Percentiles rank a stretch among this genome's conserved stretches.
Evolutionary conservation across 1,284 basidiomycete species (phyloP).

Genomic region (Paramarasmius palmivorus): DNA sequence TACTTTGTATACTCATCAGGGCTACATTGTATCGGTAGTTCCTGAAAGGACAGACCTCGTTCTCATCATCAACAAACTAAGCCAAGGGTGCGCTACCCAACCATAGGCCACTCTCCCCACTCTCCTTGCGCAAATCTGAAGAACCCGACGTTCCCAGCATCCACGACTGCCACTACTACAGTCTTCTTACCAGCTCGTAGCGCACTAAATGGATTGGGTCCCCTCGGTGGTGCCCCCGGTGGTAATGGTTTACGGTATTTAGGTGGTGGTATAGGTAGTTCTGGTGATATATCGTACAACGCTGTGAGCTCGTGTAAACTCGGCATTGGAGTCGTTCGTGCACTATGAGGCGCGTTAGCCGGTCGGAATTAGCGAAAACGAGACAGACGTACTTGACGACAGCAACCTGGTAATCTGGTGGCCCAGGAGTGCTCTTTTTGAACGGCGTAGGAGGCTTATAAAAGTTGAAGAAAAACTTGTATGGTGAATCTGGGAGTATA

Average conservation of each 20-base stretch:
- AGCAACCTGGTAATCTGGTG: conserved; percentile 87
- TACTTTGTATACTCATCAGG: no score
- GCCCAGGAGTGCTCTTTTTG: conserved; percentile 76
- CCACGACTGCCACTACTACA: conserved; percentile 87
- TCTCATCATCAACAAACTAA: no score
- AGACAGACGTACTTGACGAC: conserved; percentile 72
- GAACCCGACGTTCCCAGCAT: conserved; percentile 87
- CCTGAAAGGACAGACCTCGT: no score
- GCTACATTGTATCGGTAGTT: no score
- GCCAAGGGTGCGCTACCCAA: neutral
- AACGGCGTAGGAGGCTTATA: conserved; percentile 90
- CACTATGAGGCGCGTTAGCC: conserved; percentile 42
- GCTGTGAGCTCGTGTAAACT: conserved; percentile 65
- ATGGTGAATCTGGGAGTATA: conserved; percentile 52
- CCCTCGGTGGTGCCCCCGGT: conserved; percentile 18
- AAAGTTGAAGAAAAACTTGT: conserved; percentile 86
- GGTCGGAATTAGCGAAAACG: conserved; percentile 3
- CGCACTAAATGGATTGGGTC: conserved; percentile 68
- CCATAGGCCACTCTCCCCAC: conserved; percentile 30
- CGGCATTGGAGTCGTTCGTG: conserved; percentile 72
- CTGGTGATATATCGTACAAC: conserved; percentile 64
- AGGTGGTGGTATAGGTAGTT: conserved; percentile 53
- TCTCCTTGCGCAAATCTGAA: conserved; percentile 86
- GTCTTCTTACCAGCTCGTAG: conserved; percentile 86
- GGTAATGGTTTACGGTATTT: conserved; percentile 38